phyloP scores from a whole-genome alignment of 2,329 filamentous ascomycete genomes.

The Aureobasidium melanogenum region DNA sequence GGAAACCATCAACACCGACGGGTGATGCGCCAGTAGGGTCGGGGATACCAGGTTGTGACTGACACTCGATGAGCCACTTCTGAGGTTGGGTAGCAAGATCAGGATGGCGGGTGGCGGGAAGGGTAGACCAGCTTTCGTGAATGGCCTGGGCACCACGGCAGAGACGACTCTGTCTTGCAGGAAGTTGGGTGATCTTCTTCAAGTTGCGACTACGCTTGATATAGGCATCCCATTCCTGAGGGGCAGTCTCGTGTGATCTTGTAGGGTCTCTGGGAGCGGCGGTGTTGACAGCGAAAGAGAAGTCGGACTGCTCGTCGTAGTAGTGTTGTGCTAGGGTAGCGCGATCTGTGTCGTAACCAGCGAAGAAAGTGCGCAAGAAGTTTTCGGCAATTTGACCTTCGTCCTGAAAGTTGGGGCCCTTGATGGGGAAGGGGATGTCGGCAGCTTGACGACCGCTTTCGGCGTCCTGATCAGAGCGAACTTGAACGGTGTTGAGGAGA shows the following conservation, averaged over 20 bases:
- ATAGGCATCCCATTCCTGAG: slow-evolving; percentile 62
- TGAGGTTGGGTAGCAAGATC: slow-evolving; percentile 56
- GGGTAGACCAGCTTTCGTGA: slow-evolving; percentile 55
- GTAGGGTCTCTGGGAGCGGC: slow-evolving; percentile 41
- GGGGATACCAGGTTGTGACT: slow-evolving; percentile 60
- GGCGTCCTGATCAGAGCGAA: slow-evolving; percentile 64
- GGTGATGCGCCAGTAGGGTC: slow-evolving; percentile 57
- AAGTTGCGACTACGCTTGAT: slow-evolving; percentile 73
- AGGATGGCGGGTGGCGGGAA: slow-evolving; percentile 69
- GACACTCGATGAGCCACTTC: slow-evolving; percentile 78
- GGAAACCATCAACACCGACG: slow-evolving; percentile 65
- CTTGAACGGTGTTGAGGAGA: slow-evolving; percentile 63
- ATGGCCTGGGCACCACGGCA: slow-evolving; percentile 59
- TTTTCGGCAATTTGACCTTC: slow-evolving; percentile 64
- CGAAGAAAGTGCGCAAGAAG: slow-evolving; percentile 67
- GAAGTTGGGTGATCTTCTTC: slow-evolving; percentile 54
- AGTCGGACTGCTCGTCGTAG: slow-evolving; percentile 68
- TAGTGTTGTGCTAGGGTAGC: slow-evolving; percentile 52
- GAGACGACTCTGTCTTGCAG: slow-evolving; percentile 55
- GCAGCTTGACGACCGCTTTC: slow-evolving; percentile 44
- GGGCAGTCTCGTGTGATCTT: slow-evolving; percentile 27
- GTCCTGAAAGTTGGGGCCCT: slow-evolving; percentile 62
- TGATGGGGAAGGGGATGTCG: slow-evolving; percentile 53
- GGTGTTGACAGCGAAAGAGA: slow-evolving; percentile 67
- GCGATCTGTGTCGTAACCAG: slow-evolving; percentile 64